Percentiles rank a stretch among this genome's conserved stretches.
phyloP scores from a whole-genome alignment of 2,329 filamentous ascomycete species.

The Aureobasidium mangrovei region DNA sequence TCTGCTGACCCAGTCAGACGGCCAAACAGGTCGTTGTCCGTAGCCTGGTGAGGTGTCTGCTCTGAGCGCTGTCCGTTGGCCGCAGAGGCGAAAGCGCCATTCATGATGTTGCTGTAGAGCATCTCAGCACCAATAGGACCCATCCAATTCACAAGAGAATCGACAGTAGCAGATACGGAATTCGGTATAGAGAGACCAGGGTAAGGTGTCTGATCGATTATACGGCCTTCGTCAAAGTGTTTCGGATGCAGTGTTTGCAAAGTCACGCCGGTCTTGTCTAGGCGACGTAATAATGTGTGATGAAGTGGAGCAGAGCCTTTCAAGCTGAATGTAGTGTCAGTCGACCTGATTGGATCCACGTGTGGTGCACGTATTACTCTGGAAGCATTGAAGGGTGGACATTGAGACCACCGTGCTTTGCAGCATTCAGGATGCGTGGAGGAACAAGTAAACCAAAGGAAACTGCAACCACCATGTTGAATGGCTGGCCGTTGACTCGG shows the following conservation, averaged over 20 bases:
- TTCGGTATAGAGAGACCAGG: constrained; percentile 46
- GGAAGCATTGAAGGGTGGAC: constrained; percentile 87
- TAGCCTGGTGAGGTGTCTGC: constrained; percentile 17
- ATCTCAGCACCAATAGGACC: constrained; percentile 60
- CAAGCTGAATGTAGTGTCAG: constrained; percentile 44
- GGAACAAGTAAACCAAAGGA: constrained; percentile 92
- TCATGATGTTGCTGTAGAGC: constrained; percentile 56
- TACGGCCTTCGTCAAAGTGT: constrained; percentile 67
- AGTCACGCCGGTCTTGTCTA: constrained; percentile 61
- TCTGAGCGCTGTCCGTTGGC: constrained; percentile 39
- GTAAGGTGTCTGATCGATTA: constrained; percentile 56
- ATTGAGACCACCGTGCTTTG: constrained; percentile 82
- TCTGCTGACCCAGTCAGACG: constrained; percentile 13
- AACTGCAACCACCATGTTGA: constrained; percentile 80
- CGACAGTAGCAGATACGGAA: constrained; percentile 36
- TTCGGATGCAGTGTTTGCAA: constrained; percentile 75
- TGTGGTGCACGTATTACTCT: constrained; percentile 44
- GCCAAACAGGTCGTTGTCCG: constrained; percentile 20
- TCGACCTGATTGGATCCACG: constrained; percentile 6
- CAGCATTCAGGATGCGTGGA: constrained; percentile 57
- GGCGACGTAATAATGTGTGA: constrained; percentile 62
- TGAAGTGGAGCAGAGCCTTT: constrained; percentile 81
- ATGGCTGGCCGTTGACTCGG: constrained; percentile 32
- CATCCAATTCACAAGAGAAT: constrained; percentile 46
- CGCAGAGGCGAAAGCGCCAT: constrained; percentile 52